Percentiles rank a stretch among this genome's conserved stretches.
Evolutionary conservation across 2,329 filamentous ascomycete genomes (phyloP).

Genomic region (Fusarium musae): DNA sequence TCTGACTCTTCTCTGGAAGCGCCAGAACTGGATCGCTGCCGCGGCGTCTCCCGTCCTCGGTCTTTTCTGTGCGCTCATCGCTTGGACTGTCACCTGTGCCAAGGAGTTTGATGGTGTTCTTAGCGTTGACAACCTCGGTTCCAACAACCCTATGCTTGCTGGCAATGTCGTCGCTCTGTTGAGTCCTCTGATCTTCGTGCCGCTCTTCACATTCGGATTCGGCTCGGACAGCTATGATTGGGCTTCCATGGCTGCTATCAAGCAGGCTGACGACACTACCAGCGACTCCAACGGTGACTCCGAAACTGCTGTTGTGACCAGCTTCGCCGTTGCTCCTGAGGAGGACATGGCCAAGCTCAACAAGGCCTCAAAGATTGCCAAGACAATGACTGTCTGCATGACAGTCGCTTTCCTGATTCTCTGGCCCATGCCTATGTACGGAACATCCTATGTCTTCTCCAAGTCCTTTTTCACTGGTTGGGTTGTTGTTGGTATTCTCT

Average conservation of each 20-base stretch:
- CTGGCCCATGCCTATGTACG: slow-evolving; percentile 95
- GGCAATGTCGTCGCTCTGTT: slow-evolving; percentile 87
- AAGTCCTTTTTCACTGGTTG: slow-evolving; percentile 77
- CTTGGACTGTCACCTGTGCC: slow-evolving; percentile 77
- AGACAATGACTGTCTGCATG: slow-evolving; percentile 50
- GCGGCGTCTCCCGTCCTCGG: slow-evolving; percentile 75
- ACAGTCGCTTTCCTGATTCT: slow-evolving; percentile 79
- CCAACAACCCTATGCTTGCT: slow-evolving; percentile 87
- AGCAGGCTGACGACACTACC: slow-evolving; percentile 80
- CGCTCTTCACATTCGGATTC: slow-evolving; percentile 74
- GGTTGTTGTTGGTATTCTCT: slow-evolving; percentile 76
- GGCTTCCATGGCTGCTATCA: slow-evolving; percentile 82
- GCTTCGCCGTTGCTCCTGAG: slow-evolving; percentile 40
- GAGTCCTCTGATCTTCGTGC: slow-evolving; percentile 78
- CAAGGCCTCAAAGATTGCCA: slow-evolving; percentile 62
- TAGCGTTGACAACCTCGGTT: slow-evolving; percentile 78
- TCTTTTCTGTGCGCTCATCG: slow-evolving; percentile 72
- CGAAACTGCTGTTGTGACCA: slow-evolving; percentile 8
- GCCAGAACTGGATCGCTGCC: slow-evolving; percentile 79
- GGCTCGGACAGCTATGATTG: slow-evolving; percentile 82
- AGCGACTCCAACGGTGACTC: slow-evolving; percentile 66
- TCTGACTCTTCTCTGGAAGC: slow-evolving; percentile 81
- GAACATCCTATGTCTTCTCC: slow-evolving; percentile 73
- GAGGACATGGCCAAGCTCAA: slow-evolving; percentile 62
- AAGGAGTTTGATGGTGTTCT: slow-evolving; percentile 75